These are phyloP conservation scores for Candida germanica DNA, from an alignment of 805 yeast genomes.

Conservation along the genomic window DNA sequence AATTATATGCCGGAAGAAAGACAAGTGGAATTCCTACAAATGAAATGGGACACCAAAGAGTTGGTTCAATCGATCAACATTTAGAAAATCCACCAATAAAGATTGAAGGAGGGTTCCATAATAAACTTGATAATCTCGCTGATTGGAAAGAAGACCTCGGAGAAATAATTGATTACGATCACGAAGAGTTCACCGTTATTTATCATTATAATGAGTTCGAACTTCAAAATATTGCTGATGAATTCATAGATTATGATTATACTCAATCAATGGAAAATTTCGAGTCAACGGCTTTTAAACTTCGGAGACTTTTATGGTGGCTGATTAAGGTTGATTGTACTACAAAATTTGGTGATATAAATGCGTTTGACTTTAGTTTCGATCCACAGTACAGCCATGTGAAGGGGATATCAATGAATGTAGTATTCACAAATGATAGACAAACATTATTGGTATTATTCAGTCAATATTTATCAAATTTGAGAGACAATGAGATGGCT, in stretches of 20 bases:
- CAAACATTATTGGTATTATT: slow-evolving; percentile 16
- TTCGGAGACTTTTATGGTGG: slow-evolving; percentile 30
- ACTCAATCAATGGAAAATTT: slow-evolving; percentile 10
- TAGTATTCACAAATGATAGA: slow-evolving; percentile 12
- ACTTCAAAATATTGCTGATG: slow-evolving; percentile 16
- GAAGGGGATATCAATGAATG: not conserved
- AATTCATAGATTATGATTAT: slow-evolving; percentile 22
- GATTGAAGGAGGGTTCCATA: not conserved
- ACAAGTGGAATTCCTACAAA: no score
- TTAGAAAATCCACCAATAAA: not conserved
- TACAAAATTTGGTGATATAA: slow-evolving; percentile 8
- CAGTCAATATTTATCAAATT: slow-evolving; percentile 16
- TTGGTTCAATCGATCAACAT: not conserved
- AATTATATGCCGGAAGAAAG: not conserved
- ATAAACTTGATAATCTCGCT: not conserved
- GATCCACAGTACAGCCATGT: slow-evolving; percentile 2
- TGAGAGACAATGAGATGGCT: slow-evolving; percentile 4
- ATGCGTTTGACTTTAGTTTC: slow-evolving; percentile 1
- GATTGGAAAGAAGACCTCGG: slow-evolving; percentile 13
- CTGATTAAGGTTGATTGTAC: slow-evolving; percentile 24
- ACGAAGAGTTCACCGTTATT: slow-evolving; percentile 6
- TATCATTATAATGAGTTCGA: slow-evolving; percentile 23
- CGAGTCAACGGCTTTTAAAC: slow-evolving; percentile 22
- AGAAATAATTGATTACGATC: slow-evolving; percentile 13
- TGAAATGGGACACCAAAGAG: not conserved